Evolutionary conservation across 139 green algal genomes (phyloP), one percentile per base, ranked within the genome.

Genomic region (Ettlia oleoabundans): DNA sequence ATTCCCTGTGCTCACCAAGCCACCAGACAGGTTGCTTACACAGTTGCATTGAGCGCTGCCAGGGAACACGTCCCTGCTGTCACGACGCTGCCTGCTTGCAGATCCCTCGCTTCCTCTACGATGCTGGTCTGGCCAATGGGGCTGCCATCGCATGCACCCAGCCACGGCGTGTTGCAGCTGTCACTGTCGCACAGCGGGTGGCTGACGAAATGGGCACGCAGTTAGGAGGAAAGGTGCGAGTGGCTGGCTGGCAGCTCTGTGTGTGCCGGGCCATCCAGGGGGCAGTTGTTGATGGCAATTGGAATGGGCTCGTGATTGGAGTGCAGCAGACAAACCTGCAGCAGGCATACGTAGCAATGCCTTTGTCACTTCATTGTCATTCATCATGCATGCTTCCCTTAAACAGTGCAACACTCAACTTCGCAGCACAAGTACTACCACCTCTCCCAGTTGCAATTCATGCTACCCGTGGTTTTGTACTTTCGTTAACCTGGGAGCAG

Each of bases 111-210:
- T 93, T 96, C 42, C 87, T 98, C 62, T 67, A 92, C 4, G 71
- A 90, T n/a, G 85, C 84, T 0, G 89, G 91, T 3, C 76, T 95
- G 30, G 83, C 87, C 8, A 64, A 83, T 38, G 69, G 65, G 40
- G 94, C 97, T 32, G 37, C 73, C 30, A 83, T 88, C 66, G 97
- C 95, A 5, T 99, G 95, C 94, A 99, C 95, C 79, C 96, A 99
- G 92, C 96, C 96, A 3, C 91, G 96, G 33, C 94, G 97, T 35
- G 96, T 99, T 65, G 97, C 97, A 4, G 97, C 97, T 30, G 97
- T 99, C 90, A 96, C 88, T 28, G 96, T 99, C 28, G 97, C 97
- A 33, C 98, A 99, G 91, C 94, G 97, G 51, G 97, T 99, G 40
- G 90, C 86, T 0, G 51, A 88, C 10, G 88, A 93, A 77, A 80